Conservation (phyloP, 1,139 yeast species). For the Suhomyces chickasaworum region DNA sequence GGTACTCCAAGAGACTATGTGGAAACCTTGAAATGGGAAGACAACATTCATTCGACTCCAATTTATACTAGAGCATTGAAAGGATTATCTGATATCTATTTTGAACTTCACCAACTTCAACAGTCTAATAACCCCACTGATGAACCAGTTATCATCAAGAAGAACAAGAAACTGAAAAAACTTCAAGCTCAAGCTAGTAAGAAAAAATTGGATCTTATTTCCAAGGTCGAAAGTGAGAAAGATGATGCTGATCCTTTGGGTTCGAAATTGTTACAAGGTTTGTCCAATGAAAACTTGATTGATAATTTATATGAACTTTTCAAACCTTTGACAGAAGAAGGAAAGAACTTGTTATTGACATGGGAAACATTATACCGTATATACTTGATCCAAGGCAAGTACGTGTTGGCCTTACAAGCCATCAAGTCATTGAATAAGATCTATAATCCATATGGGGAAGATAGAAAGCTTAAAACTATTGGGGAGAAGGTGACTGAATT, state of each 20-base stretch:
- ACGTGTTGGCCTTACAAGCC: constrained; percentile 50
- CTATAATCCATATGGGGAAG: constrained; percentile 22
- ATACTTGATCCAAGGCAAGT: constrained; percentile 45
- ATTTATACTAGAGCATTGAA: constrained; percentile 67
- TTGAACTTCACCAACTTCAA: constrained; percentile 43
- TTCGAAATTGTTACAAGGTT: constrained; percentile 34
- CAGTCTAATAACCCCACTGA: constrained; percentile 14
- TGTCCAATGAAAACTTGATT: constrained; percentile 30
- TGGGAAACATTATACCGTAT: constrained; percentile 44
- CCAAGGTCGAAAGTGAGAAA: constrained; percentile 45
- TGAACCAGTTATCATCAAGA: constrained; percentile 25
- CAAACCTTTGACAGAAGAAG: constrained; percentile 40
- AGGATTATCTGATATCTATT: constrained; percentile 64
- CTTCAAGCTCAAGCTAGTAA: constrained; percentile 40
- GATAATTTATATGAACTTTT: constrained; percentile 33
- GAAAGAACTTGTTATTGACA: constrained; percentile 34
- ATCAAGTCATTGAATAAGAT: constrained; percentile 40
- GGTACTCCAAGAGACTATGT: constrained; percentile 88
- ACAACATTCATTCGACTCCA: constrained; percentile 66
- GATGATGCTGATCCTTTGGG: constrained; percentile 56
- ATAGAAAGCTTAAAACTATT: constrained; percentile 24
- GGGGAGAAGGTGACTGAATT: constrained; percentile 32
- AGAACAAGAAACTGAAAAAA: constrained; percentile 34
- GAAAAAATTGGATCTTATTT: constrained; percentile 41
- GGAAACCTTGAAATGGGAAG: constrained; percentile 80